Evolutionary conservation across 2,329 filamentous ascomycete species (phyloP).

Genomic region (Didymella pomorum): DNA sequence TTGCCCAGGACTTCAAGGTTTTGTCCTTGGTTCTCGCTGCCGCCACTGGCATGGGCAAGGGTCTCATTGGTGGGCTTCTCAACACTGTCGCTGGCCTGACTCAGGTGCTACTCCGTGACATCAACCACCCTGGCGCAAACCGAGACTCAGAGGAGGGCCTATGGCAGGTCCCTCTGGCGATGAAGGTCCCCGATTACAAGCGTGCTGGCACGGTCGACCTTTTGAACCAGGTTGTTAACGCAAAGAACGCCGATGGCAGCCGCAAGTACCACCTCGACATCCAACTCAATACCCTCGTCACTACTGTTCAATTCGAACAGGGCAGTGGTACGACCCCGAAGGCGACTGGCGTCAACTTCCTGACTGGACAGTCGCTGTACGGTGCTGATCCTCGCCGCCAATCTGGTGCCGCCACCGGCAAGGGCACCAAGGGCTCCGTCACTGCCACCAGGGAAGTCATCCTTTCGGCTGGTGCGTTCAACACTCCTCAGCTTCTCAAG

Average conservation of each 20-base stretch:
- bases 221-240: conserved; percentile 58
- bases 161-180: conserved; percentile 66
- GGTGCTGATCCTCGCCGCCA: conserved; percentile 47
- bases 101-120: conserved; percentile 58
- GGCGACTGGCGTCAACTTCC: conserved; percentile 53
- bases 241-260: conserved; percentile 58
- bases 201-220: conserved; percentile 65
- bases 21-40: conserved; percentile 60
- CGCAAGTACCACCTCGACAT: conserved; percentile 65
- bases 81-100: conserved; percentile 55
- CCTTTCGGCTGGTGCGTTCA: conserved; percentile 61
- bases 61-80: conserved; percentile 43
- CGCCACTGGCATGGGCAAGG: conserved; percentile 58
- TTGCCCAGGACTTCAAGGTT: conserved; percentile 62
- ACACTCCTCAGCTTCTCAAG: conserved; percentile 70
- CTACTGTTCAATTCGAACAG: conserved; percentile 71
- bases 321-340: conserved; percentile 61
- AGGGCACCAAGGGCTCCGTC: conserved; percentile 37
- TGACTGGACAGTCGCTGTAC: conserved; percentile 51
- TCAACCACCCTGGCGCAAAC: conserved; percentile 56
- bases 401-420: conserved; percentile 20
- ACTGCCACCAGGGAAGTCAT: conserved; percentile 40
- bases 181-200: conserved; percentile 50
- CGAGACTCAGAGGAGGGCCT: conserved; percentile 60
- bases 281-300: conserved; percentile 67